Percentiles rank a stretch among this genome's conserved stretches.
Evolutionary conservation across 306 rosid species (phyloP).

Genomic region (Dryas octopetala): DNA sequence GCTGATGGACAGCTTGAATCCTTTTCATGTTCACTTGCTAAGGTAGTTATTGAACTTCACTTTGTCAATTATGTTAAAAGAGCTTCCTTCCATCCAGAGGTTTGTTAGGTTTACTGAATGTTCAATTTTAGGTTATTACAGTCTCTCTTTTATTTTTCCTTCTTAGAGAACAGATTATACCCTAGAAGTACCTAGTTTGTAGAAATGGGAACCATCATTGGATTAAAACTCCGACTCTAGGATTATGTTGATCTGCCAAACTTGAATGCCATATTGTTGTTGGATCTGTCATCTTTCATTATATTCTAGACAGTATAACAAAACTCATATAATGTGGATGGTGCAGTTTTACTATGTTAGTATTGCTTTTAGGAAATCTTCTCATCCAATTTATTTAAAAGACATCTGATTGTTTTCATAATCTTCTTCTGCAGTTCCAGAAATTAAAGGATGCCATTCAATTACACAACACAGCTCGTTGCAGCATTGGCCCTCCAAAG

Average conservation of each 20-base stretch:
- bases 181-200: not conserved
- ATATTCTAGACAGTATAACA: not conserved
- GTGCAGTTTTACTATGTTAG: not conserved
- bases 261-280: not conserved
- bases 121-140: not conserved
- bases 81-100: not conserved
- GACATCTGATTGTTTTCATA: constrained; percentile 16
- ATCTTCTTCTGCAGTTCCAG: constrained; percentile 63
- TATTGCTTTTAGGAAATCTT: not conserved
- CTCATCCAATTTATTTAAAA: not conserved
- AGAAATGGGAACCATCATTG: not conserved
- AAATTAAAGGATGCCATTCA: constrained; percentile 87
- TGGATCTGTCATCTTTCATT: not conserved
- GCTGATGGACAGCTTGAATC: constrained; percentile 91
- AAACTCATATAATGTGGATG: not conserved
- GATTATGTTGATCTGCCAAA: not conserved
- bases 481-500: constrained; percentile 93
- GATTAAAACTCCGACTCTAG: not conserved
- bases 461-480: constrained; percentile 88
- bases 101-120: not conserved
- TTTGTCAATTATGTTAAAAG: not conserved
- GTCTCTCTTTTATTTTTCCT: not conserved
- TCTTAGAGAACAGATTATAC: not conserved
- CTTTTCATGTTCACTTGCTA: constrained; percentile 96
- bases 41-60: constrained; percentile 45